phyloP scores from a whole-genome alignment of 2,329 filamentous ascomycete species.

The Clonostachys solani region DNA sequence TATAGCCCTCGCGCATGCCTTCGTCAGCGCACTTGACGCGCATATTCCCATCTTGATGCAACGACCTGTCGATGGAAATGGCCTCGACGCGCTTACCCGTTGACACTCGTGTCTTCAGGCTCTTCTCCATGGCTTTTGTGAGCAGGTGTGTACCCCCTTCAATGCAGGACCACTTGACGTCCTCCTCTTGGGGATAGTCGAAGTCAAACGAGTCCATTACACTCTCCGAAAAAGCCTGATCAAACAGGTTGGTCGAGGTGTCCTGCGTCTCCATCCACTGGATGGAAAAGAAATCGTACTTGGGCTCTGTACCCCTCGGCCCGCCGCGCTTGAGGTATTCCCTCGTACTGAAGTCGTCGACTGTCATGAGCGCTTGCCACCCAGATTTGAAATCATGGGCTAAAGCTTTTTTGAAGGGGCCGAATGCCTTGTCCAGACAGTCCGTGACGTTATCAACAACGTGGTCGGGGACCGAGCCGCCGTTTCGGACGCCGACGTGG shows the following conservation, averaged over 20 bases:
- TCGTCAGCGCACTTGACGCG: slow-evolving; percentile 1
- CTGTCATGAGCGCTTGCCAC: slow-evolving; percentile 2
- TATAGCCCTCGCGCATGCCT: slow-evolving; percentile 8
- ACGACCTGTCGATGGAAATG: slow-evolving; percentile 1
- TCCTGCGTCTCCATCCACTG: slow-evolving; percentile 12
- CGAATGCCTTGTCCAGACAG: slow-evolving; percentile 2
- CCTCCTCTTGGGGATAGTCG: slow-evolving; percentile 5
- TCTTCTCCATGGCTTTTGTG: slow-evolving; percentile 17
- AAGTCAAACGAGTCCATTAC: slow-evolving; percentile 26
- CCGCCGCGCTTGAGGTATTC: slow-evolving; percentile 11
- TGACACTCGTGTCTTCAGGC: slow-evolving; percentile 7
- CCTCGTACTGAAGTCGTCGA: slow-evolving; percentile 11
- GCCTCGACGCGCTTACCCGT: slow-evolving; percentile 2
- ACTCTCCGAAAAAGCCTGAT: slow-evolving; percentile 26
- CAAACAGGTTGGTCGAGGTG: slow-evolving; percentile 21
- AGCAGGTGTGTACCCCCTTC: slow-evolving; percentile 20
- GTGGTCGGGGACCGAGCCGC: slow-evolving; percentile 6
- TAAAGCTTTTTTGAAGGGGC: slow-evolving; percentile 2
- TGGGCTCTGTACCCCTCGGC: neutral
- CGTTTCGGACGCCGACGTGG: slow-evolving; percentile 2
- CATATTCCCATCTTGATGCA: slow-evolving; percentile 1
- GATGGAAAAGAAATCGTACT: slow-evolving; percentile 8
- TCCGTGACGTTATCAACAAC: slow-evolving; percentile 4
- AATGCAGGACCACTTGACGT: slow-evolving; percentile 19
- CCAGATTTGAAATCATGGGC: slow-evolving; percentile 3